These are phyloP conservation scores for Epichloe uncinata DNA, from an alignment of 2,329 filamentous ascomycete genomes.

Conservation along the genomic window DNA sequence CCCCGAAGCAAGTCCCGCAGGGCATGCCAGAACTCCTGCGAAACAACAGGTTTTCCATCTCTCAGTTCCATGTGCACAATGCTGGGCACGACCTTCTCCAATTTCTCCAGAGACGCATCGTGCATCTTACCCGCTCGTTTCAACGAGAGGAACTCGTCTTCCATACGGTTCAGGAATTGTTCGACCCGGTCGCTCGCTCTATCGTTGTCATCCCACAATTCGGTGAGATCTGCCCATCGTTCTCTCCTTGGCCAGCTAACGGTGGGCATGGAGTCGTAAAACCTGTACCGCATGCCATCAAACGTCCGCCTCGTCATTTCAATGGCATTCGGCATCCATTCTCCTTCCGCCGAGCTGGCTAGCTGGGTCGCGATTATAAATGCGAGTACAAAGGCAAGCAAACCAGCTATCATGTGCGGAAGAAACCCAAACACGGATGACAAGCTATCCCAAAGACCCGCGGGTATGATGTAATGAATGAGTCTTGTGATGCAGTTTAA, in stretches of 20 bases:
- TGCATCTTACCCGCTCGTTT: conserved; percentile 21
- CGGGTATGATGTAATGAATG: conserved; percentile 6
- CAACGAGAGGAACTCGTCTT: conserved; percentile 18
- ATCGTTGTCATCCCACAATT: conserved; percentile 10
- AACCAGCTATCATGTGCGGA: conserved; percentile 3
- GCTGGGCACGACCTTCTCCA: conserved; percentile 40
- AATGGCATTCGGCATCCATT: conserved; percentile 4
- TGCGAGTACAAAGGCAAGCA: conserved; percentile 4
- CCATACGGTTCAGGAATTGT: conserved; percentile 14
- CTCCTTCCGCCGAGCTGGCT: not conserved
- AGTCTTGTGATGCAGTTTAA: conserved; percentile 10
- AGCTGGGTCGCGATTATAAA: conserved; percentile 5
- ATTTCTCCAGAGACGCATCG: conserved; percentile 24
- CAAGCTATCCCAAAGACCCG: conserved; percentile 5
- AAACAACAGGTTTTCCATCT: conserved; percentile 39
- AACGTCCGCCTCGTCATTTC: conserved; percentile 3
- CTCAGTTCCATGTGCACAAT: conserved; percentile 40
- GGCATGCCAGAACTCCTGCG: conserved; percentile 54
- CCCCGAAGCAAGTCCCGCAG: conserved; percentile 39
- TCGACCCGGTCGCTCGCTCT: conserved; percentile 11
- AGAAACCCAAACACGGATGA: conserved; percentile 5
- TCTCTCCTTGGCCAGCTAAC: conserved; percentile 15
- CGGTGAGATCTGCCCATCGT: conserved; percentile 9
- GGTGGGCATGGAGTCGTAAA: conserved; percentile 14
- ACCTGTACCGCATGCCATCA: conserved; percentile 6